These are phyloP conservation scores for Albugo laibachii DNA, from an alignment of 352 stramenopile species.

Conservation along the genomic window DNA sequence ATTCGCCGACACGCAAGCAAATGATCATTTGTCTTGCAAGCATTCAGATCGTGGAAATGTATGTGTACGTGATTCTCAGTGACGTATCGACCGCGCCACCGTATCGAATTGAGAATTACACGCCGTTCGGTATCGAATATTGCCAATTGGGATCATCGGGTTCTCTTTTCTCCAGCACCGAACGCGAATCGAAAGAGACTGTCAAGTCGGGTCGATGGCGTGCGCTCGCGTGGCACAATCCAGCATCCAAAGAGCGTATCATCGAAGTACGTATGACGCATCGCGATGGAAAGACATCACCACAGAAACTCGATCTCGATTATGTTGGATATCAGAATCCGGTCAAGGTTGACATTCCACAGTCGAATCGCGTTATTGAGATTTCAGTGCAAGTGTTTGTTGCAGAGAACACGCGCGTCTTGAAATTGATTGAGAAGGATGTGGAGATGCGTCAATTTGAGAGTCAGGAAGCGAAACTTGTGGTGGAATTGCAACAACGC, in stretches of 20 bases:
- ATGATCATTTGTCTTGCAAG: slow-evolving; percentile 66
- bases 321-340: slow-evolving; percentile 57
- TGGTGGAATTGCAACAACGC: slow-evolving; percentile 51
- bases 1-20: slow-evolving; percentile 47
- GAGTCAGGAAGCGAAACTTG: slow-evolving; percentile 35
- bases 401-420: slow-evolving; percentile 52
- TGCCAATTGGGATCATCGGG: slow-evolving; percentile 21
- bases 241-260: slow-evolving; percentile 63
- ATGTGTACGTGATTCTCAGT: slow-evolving; percentile 72
- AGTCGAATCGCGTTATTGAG: slow-evolving; percentile 11
- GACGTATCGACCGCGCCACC: slow-evolving; percentile 60
- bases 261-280: slow-evolving; percentile 45
- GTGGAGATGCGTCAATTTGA: slow-evolving; percentile 48
- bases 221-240: slow-evolving; percentile 71
- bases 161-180: slow-evolving; percentile 29
- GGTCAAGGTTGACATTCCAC: slow-evolving; percentile 24
- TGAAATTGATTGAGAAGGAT: slow-evolving; percentile 68
- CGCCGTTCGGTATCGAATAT: slow-evolving; percentile 58
- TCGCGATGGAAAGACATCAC: slow-evolving; percentile 39
- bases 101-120: slow-evolving; percentile 79
- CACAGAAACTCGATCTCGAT: slow-evolving; percentile 47
- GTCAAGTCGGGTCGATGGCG: slow-evolving; percentile 52
- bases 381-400: slow-evolving; percentile 62
- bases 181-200: slow-evolving; percentile 23
- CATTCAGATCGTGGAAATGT: slow-evolving; percentile 77